Evolutionary conservation across 148 eudicot genomes (phyloP), one percentile per base, ranked within the genome.

Genomic region (Rhododendron williamsianum): DNA sequence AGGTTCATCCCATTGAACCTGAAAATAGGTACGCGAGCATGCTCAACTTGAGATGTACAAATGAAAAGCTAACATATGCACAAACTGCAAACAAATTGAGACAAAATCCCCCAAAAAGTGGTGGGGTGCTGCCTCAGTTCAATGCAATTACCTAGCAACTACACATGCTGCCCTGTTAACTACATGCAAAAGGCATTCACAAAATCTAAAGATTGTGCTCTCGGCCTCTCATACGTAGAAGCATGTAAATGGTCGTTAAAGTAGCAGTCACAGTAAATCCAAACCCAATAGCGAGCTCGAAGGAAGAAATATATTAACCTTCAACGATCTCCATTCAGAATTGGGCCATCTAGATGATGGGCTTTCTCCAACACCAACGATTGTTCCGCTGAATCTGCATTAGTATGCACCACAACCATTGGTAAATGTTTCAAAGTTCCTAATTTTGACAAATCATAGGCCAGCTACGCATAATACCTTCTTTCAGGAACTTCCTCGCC

Each of bases 1-100:
- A 58, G 96, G 98, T 85, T 97, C 99, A 88, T 97, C 99, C 99
- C 99, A 97, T 85, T 92, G 99, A 87, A 97, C 98, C 99, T 97
- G 89, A 69, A 73, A 35, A 82, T 12, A 78, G 49, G 74, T 76
- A 77, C 73, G 76, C 35, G 12, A 84, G 11, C 27, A 83, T 15
- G 72, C 27, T 6, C 15, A 74, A 74, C 72, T 46, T 41, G 49
- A 27, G 46, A 36, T 72, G 27, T 51, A 5, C 11, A 69, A 87
- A 46, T 73, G 5, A 21, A 38, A 41, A 35, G 82, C 33, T 43
- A 6, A 13, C 27, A 38, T 21, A 21, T 27, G n/a, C 54, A 73
- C 48, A 38, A 56, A 78, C 41, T 33, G 38, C 25, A 67, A 81
- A 4, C 1, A 85, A 12, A 65, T 23, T 41, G 45, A 77, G 12